A percentile compares a stretch with the other conserved stretches of the same genome.
Conservation (phyloP, 805 yeast species). For the Yamadazyma olivae region DNA sequence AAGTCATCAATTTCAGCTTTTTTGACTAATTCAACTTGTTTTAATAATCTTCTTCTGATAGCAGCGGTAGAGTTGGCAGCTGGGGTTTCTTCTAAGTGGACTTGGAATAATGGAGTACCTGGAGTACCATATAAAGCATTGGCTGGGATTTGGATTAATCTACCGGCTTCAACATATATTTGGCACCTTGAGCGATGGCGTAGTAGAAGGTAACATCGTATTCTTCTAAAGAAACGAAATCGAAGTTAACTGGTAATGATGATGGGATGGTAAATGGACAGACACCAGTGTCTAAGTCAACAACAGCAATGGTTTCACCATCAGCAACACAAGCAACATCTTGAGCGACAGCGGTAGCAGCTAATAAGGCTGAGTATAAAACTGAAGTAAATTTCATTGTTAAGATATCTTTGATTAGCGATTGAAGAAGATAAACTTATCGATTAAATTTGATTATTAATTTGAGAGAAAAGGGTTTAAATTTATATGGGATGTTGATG, state of each 20-base stretch:
- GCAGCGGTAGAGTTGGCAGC: slow-evolving; percentile 39
- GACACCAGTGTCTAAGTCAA: slow-evolving; percentile 37
- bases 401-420: no score
- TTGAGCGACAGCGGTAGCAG: slow-evolving; percentile 25
- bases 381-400: slow-evolving; percentile 12
- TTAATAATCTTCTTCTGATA: slow-evolving; percentile 36
- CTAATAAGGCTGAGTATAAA: slow-evolving; percentile 16
- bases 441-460: not conserved
- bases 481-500: no score
- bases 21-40: slow-evolving; percentile 19
- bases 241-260: slow-evolving; percentile 23
- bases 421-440: slow-evolving; percentile 6
- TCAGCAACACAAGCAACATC: slow-evolving; percentile 37
- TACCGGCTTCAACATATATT: slow-evolving; percentile 31
- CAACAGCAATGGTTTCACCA: slow-evolving; percentile 31
- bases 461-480: not conserved
- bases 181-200: slow-evolving; percentile 18
- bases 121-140: slow-evolving; percentile 20
- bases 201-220: slow-evolving; percentile 36
- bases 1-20: slow-evolving; percentile 34
- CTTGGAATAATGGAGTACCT: slow-evolving; percentile 25
- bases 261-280: slow-evolving; percentile 37
- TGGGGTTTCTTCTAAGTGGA: slow-evolving; percentile 24
- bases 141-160: slow-evolving; percentile 32
- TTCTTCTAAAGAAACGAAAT: slow-evolving; percentile 25